phyloP scores from a whole-genome alignment of 2,329 filamentous ascomycete genomes.

The Paracorniculantispora psalliotae region DNA sequence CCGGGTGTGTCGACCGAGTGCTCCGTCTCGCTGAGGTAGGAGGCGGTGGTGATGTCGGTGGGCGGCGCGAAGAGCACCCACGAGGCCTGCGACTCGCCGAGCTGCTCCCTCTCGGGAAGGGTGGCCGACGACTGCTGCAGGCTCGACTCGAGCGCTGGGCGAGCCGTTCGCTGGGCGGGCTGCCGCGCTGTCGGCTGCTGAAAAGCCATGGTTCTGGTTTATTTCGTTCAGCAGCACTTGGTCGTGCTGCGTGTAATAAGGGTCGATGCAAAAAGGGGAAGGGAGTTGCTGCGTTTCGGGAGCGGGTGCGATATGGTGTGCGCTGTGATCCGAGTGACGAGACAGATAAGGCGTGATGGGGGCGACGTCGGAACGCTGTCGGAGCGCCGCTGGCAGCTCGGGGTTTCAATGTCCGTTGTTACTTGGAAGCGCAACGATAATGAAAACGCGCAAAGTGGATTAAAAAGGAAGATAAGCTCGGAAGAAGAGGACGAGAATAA shows the following conservation, averaged over 20 bases:
- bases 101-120: slow-evolving; percentile 27
- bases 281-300: neutral
- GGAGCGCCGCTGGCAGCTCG: slow-evolving; percentile 11
- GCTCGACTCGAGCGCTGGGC: slow-evolving; percentile 33
- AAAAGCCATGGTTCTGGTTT: slow-evolving; percentile 46
- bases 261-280: neutral
- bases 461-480: neutral
- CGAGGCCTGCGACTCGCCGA: slow-evolving; percentile 71
- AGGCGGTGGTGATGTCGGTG: slow-evolving; percentile 57
- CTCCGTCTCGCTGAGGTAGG: slow-evolving; percentile 64
- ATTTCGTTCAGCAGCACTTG: neutral
- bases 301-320: neutral
- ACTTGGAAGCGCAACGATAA: neutral
- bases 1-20: slow-evolving; percentile 60
- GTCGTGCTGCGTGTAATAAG: neutral
- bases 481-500: neutral
- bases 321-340: neutral
- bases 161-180: slow-evolving; percentile 43
- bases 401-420: neutral
- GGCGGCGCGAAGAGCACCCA: slow-evolving; percentile 92
- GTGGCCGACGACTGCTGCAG: slow-evolving; percentile 23
- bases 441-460: neutral
- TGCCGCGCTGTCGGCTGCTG: slow-evolving; percentile 56
- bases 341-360: slow-evolving; percentile 10
- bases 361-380: slow-evolving; percentile 8